Evolutionary conservation across 371 early-diverging fungal genomes (phyloP), one percentile per base, ranked within the genome.

Genomic region (Haplosporangium sp.): DNA sequence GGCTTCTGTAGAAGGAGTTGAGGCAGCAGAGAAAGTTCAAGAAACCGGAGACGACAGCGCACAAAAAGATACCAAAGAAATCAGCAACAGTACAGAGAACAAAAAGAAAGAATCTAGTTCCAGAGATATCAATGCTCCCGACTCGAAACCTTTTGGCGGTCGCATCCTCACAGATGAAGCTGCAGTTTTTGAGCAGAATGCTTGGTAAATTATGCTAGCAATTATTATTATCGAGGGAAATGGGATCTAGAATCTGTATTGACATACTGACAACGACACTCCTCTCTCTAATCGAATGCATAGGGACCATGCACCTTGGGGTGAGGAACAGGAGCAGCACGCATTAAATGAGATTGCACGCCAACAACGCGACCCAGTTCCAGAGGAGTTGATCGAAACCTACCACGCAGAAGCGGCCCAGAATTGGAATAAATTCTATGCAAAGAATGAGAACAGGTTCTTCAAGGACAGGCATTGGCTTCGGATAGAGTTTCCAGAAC

Each of bases 391-490:
- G 6, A 40, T 68, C 13, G 48, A 64, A 41, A 65, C 64, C 2
- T 84, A 86, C 43, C 80, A 79, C 55, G 69, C 68, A 0, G 72
- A 73, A 21, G 80, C 73, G 0, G 69, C 58, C 12, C 68, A 80
- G 41, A 70, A 68, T 81, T 85, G 87, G 88, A 92, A 95, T 82
- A 82, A 90, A 36, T 96, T 98, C 75, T 97, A 96, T 79, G 91
- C 94, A 70, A 91, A 95, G 71, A 96, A 98, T 64, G 91, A 93
- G 5, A 95, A 94, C 52, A 94, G 95, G 81, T 98, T 94, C 87
- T 98, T 91, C 84, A 96, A 93, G 83, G 96, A 96, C 82, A 86
- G 98, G n/a, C 95, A 97, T 82, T 98, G 98, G 98, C 93, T 95
- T 1, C 93, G 95, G 69, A 86, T 94, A 16, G 98, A 98, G 83